These are phyloP conservation scores for Trapa bicornis DNA, from an alignment of 345 rosid genomes.

Conservation along the genomic window DNA sequence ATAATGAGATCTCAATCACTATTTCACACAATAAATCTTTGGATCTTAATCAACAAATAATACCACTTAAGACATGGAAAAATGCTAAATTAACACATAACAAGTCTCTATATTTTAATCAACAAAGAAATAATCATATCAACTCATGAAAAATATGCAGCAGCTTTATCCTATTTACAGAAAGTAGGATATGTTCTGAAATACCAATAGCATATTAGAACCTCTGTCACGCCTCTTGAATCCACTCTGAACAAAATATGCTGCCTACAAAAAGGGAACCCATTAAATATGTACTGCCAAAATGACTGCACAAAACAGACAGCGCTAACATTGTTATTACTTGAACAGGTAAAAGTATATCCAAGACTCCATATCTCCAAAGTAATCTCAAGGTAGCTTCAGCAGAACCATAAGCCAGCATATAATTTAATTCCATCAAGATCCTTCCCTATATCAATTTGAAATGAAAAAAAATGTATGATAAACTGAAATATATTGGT, in stretches of 20 bases:
- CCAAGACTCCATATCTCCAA: slow-evolving; percentile 92
- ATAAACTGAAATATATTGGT: slow-evolving; percentile 1
- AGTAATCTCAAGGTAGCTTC: slow-evolving; percentile 84
- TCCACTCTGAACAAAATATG: slow-evolving; percentile 56
- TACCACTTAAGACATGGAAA: too few relatives aligned
- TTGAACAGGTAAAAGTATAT: slow-evolving; percentile 76
- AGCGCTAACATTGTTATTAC: slow-evolving; percentile 16
- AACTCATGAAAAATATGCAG: background rate
- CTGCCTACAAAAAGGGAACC: slow-evolving; percentile 45
- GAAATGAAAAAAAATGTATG: background rate
- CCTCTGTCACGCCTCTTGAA: slow-evolving; percentile 83
- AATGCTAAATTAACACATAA: background rate
- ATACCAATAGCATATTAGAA: slow-evolving; percentile 57
- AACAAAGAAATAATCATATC: background rate
- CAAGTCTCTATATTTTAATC: background rate
- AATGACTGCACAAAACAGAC: background rate
- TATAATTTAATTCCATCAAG: slow-evolving; percentile 92
- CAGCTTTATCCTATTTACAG: background rate
- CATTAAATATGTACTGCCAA: background rate
- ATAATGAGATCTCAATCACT: background rate
- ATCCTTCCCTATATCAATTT: slow-evolving; percentile 45
- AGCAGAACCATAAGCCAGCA: slow-evolving; percentile 94
- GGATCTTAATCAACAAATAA: background rate
- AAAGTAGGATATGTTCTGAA: background rate
- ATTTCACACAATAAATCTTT: background rate